phyloP scores from a whole-genome alignment of 2,329 filamentous ascomycete genomes.

The Penicillium hesseltinei region DNA sequence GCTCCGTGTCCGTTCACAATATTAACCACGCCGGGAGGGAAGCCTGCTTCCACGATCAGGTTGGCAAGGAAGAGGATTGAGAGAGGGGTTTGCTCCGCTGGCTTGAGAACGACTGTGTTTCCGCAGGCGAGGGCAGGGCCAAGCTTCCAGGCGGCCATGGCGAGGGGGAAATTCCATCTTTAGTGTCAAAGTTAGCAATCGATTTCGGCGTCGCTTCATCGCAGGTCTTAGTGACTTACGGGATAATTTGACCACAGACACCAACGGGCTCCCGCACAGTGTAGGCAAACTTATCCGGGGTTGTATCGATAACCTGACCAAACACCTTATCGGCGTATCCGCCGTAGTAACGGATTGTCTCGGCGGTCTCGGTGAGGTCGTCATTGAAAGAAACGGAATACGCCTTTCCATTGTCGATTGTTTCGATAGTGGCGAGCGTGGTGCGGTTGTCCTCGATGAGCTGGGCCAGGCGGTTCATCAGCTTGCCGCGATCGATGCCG shows the following conservation, averaged over 20 bases:
- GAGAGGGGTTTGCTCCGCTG: constrained; percentile 37
- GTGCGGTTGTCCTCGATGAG: constrained; percentile 62
- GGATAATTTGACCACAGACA: constrained; percentile 80
- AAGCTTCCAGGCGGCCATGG: constrained; percentile 62
- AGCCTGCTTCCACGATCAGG: constrained; percentile 36
- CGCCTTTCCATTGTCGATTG: constrained; percentile 70
- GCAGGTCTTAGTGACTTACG: constrained; percentile 72
- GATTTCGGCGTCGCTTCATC: constrained; percentile 31
- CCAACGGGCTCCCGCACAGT: constrained; percentile 71
- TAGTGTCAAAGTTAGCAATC: not conserved
- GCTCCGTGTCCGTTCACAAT: constrained; percentile 35
- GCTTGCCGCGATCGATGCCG: constrained; percentile 58
- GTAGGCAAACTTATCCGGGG: constrained; percentile 74
- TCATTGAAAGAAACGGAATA: constrained; percentile 25
- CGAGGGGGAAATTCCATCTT: constrained; percentile 50
- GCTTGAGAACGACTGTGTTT: constrained; percentile 36
- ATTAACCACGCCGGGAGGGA: constrained; percentile 37
- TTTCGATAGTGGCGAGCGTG: constrained; percentile 62
- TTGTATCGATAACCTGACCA: constrained; percentile 75
- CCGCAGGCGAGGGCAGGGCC: constrained; percentile 37
- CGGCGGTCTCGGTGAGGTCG: constrained; percentile 24
- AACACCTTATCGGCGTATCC: constrained; percentile 87
- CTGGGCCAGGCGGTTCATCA: constrained; percentile 64
- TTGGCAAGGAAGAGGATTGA: constrained; percentile 35
- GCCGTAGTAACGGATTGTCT: constrained; percentile 53